Percentiles rank a stretch among this genome's conserved stretches.
phyloP scores from a whole-genome alignment of 371 early-diverging fungal genomes.

The Phascolomyces articulosus region DNA sequence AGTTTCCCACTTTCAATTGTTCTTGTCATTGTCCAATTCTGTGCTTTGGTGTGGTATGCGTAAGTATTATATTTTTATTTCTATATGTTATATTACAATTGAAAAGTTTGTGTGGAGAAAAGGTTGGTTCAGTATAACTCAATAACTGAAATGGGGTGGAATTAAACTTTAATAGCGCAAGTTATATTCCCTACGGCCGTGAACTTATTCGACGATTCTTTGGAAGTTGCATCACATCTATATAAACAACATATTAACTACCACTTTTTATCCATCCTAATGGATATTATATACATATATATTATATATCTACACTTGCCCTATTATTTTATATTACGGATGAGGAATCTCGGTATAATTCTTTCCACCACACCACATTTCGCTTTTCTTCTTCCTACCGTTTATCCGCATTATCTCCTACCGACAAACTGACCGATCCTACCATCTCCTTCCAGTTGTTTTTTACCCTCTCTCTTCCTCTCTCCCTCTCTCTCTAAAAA shows the following conservation, averaged over 20 bases:
- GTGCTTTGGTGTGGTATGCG: constrained; percentile 88
- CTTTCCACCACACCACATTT: no score
- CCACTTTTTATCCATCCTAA: neutral
- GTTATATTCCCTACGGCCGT: constrained; percentile 57
- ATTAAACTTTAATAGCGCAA: constrained; percentile 32
- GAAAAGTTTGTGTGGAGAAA: no score
- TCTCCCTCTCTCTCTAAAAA: neutral
- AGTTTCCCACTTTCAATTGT: constrained; percentile 69
- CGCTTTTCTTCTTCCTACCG: neutral
- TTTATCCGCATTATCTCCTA: constrained; percentile 7
- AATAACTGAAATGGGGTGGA: neutral
- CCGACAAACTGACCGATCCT: no score
- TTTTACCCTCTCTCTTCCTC: neutral
- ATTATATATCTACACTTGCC: neutral
- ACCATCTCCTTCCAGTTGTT: neutral
- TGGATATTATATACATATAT: neutral
- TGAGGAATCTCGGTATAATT: no score
- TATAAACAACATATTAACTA: constrained; percentile 18
- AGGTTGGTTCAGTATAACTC: no score
- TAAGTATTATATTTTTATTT: constrained; percentile 30
- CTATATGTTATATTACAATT: no score
- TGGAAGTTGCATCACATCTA: constrained; percentile 51
- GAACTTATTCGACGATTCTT: constrained; percentile 52
- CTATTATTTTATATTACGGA: no score
- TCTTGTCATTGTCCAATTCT: constrained; percentile 79